Percentiles rank a stretch among this genome's conserved stretches.
Evolutionary conservation across 1,284 basidiomycete genomes (phyloP).

Genomic region (Phlebopus sp.): DNA sequence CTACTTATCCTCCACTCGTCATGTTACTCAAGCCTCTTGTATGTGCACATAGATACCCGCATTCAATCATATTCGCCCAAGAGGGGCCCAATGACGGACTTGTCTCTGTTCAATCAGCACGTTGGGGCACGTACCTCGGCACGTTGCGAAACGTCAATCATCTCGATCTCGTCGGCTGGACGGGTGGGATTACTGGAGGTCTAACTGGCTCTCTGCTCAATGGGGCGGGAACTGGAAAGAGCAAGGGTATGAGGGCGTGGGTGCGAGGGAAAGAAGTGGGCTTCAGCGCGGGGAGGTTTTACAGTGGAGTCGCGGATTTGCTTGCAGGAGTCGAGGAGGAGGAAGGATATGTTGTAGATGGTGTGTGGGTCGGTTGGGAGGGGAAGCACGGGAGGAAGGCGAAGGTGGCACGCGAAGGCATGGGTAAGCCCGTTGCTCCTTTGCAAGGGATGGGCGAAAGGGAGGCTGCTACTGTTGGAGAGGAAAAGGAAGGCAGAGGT

Average conservation of each 20-base stretch:
- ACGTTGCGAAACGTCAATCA: conserved; percentile 91
- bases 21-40: neutral
- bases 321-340: conserved; percentile 70
- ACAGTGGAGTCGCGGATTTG: conserved; percentile 75
- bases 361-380: conserved; percentile 17
- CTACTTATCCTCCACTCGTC: neutral
- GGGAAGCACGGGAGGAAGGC: conserved; percentile 17
- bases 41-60: conserved; percentile 59
- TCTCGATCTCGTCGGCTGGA: conserved; percentile 85
- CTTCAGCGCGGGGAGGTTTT: conserved; percentile 88
- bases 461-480: neutral
- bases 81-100: conserved; percentile 93
- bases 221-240: conserved; percentile 16
- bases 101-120: conserved; percentile 78
- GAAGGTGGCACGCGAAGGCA: conserved; percentile 1
- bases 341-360: conserved; percentile 25
- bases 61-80: conserved; percentile 80
- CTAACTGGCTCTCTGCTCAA: conserved; percentile 47
- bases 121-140: conserved; percentile 87
- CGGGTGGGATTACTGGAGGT: conserved; percentile 62
- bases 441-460: too few species aligned
- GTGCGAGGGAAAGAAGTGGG: conserved; percentile 86
- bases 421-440: neutral
- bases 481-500: neutral
- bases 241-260: conserved; percentile 58